Percentiles rank a stretch among this genome's conserved stretches.
phyloP scores from a whole-genome alignment of 2,329 filamentous ascomycete species.

The Xylaria sp. region DNA sequence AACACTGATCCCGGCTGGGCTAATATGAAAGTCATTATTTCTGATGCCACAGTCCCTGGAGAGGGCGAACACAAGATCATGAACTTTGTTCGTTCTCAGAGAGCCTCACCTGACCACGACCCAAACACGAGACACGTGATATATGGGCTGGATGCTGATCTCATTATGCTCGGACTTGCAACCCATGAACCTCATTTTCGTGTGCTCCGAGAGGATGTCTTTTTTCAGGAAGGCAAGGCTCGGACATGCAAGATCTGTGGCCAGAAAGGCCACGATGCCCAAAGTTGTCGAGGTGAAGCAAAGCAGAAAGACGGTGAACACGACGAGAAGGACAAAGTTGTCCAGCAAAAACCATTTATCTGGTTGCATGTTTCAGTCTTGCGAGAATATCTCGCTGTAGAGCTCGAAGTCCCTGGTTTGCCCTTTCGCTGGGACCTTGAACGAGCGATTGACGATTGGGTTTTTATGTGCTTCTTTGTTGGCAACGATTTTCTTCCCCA shows the following conservation, averaged over 20 bases:
- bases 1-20: slow-evolving; percentile 97
- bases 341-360: slow-evolving; percentile 87
- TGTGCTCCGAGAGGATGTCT: slow-evolving; percentile 95
- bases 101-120: slow-evolving; percentile 86
- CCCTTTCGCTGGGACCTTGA: slow-evolving; percentile 92
- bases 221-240: slow-evolving; percentile 83
- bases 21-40: slow-evolving; percentile 96
- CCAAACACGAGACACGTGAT: slow-evolving; percentile 98
- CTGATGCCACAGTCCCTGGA: slow-evolving; percentile 94
- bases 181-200: slow-evolving; percentile 98
- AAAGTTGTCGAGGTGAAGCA: slow-evolving; percentile 78
- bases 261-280: slow-evolving; percentile 88
- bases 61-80: slow-evolving; percentile 99
- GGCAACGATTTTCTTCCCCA: slow-evolving; percentile 98
- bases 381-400: slow-evolving; percentile 89
- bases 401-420: slow-evolving; percentile 81
- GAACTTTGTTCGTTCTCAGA: slow-evolving; percentile 94
- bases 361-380: slow-evolving; percentile 95
- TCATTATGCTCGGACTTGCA: slow-evolving; percentile 97
- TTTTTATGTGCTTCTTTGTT: slow-evolving; percentile 99
- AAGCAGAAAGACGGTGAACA: slow-evolving; percentile 81
- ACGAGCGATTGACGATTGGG: slow-evolving; percentile 94
- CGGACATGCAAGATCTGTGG: slow-evolving; percentile 87
- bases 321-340: slow-evolving; percentile 77
- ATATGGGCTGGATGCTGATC: slow-evolving; percentile 94